Evolutionary conservation across 768 basidiomycete species (phyloP).

Genomic region (Gymnopilus junonius): DNA sequence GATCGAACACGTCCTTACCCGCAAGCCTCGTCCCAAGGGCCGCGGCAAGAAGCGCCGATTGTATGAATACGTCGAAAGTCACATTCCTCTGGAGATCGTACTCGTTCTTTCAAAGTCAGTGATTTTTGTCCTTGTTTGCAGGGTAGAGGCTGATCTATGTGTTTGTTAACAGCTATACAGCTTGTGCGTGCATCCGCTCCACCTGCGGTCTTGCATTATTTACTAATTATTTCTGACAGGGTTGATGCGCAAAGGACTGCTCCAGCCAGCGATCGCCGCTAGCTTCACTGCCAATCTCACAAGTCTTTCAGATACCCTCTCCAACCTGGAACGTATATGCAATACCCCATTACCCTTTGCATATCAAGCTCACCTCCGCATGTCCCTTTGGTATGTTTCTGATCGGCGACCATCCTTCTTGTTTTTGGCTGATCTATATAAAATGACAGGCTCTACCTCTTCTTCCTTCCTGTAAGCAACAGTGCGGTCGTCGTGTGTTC

Average conservation of each 20-base stretch:
- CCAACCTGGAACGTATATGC: conserved; percentile 65
- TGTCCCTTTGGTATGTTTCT: conserved; percentile 62
- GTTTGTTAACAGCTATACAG: conserved; percentile 29
- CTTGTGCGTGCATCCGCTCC: conserved; percentile 36
- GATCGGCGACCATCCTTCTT: conserved; percentile 48
- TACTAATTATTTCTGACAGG: conserved; percentile 34
- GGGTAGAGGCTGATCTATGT: conserved; percentile 19
- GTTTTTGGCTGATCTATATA: conserved; percentile 37
- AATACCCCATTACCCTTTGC: conserved; percentile 73
- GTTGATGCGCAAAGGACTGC: conserved; percentile 36
- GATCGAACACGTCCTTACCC: conserved; percentile 20
- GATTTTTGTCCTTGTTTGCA: conserved; percentile 4
- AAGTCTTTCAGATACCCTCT: conserved; percentile 57
- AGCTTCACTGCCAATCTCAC: conserved; percentile 51
- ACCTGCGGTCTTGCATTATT: conserved; percentile 27
- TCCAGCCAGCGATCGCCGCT: conserved; percentile 59
- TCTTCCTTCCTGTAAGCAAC: conserved; percentile 44
- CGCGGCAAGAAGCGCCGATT: conserved; percentile 18
- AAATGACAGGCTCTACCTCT: conserved; percentile 44
- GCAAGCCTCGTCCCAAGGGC: conserved; percentile 13
- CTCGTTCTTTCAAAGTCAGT: conserved; percentile 51
- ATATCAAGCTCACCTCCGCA: conserved; percentile 69
- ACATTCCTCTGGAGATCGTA: conserved; percentile 66
- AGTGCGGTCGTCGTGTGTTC: conserved; percentile 27
- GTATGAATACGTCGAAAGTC: conserved; percentile 51